Evolutionary conservation across 2,329 filamentous ascomycete species (phyloP).

Genomic region (Phaeosphaeria sp.): DNA sequence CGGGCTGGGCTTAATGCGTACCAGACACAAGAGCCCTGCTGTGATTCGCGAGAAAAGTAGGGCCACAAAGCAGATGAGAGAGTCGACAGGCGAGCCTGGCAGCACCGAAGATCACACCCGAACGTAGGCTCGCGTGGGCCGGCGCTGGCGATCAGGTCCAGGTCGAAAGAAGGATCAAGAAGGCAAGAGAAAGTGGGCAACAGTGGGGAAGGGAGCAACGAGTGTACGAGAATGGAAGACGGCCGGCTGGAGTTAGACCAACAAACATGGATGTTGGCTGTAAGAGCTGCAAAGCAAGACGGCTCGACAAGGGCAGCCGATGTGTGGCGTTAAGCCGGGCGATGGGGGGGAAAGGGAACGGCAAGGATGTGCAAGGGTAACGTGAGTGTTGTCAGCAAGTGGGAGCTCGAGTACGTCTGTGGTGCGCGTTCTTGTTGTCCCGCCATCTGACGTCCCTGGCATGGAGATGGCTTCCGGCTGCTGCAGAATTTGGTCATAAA

Average conservation of each 20-base stretch:
- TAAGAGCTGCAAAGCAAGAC: conserved; percentile 39
- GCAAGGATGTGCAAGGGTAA: conserved; percentile 47
- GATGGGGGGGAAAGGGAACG: conserved; percentile 35
- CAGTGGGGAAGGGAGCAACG: conserved; percentile 43
- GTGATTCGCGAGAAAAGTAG: conserved; percentile 47
- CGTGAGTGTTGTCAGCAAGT: conserved; percentile 40
- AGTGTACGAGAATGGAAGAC: conserved; percentile 46
- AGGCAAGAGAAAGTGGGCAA: conserved; percentile 37
- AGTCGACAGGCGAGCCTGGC: conserved; percentile 36
- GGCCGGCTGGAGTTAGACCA: conserved; percentile 43
- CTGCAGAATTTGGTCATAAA: conserved; percentile 40
- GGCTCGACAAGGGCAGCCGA: conserved; percentile 43
- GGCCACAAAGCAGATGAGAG: conserved; percentile 37
- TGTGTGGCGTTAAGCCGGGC: conserved; percentile 44
- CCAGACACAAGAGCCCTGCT: conserved; percentile 37
- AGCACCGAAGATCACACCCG: conserved; percentile 46
- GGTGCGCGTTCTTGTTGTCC: conserved; percentile 39
- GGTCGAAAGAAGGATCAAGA: conserved; percentile 31
- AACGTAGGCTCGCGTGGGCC: conserved; percentile 44
- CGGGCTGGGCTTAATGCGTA: conserved; percentile 42
- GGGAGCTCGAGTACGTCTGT: conserved; percentile 28
- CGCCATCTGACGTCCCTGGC: conserved; percentile 45
- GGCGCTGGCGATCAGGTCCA: conserved; percentile 43
- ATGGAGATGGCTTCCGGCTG: conserved; percentile 36
- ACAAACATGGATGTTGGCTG: conserved; percentile 40